A percentile compares a stretch with the other conserved stretches of the same genome.
phyloP scores from a whole-genome alignment of 2,329 filamentous ascomycete genomes.

The Raffaelea albimanens region DNA sequence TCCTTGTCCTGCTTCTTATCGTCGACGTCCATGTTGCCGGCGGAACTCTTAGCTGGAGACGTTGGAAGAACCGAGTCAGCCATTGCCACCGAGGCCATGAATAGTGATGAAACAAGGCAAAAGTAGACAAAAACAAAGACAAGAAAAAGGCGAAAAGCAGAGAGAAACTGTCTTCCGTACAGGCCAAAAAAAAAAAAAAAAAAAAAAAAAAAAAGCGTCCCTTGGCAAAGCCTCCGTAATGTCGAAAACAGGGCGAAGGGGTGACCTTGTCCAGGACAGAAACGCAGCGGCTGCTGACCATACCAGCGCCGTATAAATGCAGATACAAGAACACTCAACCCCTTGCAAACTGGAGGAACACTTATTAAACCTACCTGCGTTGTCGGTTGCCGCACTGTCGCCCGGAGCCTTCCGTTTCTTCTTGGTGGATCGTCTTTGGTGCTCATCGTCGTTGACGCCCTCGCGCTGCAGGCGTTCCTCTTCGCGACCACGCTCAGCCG shows the following conservation, averaged over 20 bases:
- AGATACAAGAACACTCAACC: no score
- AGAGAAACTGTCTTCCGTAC: no score
- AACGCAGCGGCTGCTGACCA: no score
- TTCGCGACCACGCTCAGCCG: conserved; percentile 34
- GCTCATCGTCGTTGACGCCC: conserved; percentile 33
- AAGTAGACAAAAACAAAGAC: no score
- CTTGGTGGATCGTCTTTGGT: conserved; percentile 50
- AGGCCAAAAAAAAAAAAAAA: conserved; percentile 1
- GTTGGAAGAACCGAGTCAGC: no score
- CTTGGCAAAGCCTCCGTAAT: no score
- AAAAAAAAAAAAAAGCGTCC: no score
- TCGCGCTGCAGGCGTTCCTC: conserved; percentile 40
- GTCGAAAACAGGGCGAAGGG: no score
- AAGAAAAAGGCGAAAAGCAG: no score
- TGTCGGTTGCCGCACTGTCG: conserved; percentile 39
- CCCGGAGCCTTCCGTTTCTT: conserved; percentile 67
- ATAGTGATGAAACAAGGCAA: neutral
- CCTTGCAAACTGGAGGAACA: no score
- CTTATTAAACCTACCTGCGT: conserved; percentile 23
- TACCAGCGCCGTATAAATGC: no score
- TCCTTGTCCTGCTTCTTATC: no score
- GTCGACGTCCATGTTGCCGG: conserved; percentile 13
- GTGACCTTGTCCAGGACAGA: neutral
- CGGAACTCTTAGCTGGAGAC: neutral
- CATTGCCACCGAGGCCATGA: neutral